A percentile compares a stretch with the other conserved stretches of the same genome.
Conservation (phyloP, 2,329 filamentous ascomycete species). For the Fusarium cicatricum region DNA sequence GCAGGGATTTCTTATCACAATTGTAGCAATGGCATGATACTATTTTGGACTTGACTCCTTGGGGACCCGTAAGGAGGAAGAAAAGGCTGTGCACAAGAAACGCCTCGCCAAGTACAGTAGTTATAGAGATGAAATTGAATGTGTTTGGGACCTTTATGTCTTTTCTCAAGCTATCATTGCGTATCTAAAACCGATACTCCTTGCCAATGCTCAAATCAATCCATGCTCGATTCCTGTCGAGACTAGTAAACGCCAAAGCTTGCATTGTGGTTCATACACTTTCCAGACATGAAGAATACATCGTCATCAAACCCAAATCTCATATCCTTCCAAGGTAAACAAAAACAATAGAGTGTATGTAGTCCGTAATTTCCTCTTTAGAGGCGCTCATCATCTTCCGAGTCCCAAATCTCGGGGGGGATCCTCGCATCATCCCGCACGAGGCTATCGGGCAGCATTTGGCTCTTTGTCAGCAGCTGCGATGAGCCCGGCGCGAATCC, state of each 20-base stretch:
- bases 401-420: constrained; percentile 50
- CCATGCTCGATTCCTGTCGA: neutral
- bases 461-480: constrained; percentile 60
- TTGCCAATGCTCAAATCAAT: neutral
- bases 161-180: too few species aligned
- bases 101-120: constrained; percentile 35
- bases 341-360: neutral
- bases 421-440: constrained; percentile 47
- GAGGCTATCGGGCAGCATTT: constrained; percentile 61
- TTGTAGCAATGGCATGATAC: constrained; percentile 29
- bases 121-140: constrained; percentile 41
- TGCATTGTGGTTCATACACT: constrained; percentile 5
- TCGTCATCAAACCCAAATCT: neutral
- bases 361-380: constrained; percentile 6
- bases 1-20: constrained; percentile 33
- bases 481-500: constrained; percentile 44
- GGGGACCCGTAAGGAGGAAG: constrained; percentile 9
- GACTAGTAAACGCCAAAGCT: constrained; percentile 21
- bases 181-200: too few species aligned
- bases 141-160: constrained; percentile 16
- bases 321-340: neutral
- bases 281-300: neutral
- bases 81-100: constrained; percentile 23
- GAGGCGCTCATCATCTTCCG: constrained; percentile 38
- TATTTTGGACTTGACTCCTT: constrained; percentile 21